phyloP scores from a whole-genome alignment of 148 eudicot species.

The Rheum nobile region DNA sequence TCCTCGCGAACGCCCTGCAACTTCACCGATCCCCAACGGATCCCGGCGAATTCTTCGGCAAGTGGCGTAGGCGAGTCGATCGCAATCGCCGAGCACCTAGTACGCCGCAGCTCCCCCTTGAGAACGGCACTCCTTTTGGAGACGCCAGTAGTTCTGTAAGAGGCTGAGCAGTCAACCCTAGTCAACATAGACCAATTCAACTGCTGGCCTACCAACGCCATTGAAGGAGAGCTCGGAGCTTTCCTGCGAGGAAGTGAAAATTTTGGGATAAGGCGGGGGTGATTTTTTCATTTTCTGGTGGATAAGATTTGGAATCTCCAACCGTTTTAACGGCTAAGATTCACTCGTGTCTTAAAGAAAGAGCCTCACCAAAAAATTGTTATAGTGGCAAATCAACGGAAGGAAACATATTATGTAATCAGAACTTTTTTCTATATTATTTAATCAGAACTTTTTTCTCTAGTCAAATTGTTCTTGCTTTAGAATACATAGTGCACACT shows the following conservation, averaged over 20 bases:
- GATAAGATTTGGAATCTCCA: conserved; percentile 22
- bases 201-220: conserved; percentile 66
- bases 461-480: too few species aligned
- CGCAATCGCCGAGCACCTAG: conserved; percentile 72
- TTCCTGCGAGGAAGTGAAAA: not conserved
- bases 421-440: too few species aligned
- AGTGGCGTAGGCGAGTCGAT: conserved; percentile 58
- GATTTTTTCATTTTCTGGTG: conserved; percentile 21
- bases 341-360: not conserved
- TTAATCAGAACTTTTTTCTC: too few species aligned
- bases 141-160: conserved; percentile 6
- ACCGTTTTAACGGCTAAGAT: conserved; percentile 39
- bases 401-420: too few species aligned
- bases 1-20: conserved; percentile 82
- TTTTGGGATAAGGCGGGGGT: conserved; percentile 13
- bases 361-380: too few species aligned
- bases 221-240: conserved; percentile 14
- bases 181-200: conserved; percentile 44
- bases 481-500: too few species aligned
- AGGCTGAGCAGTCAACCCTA: conserved; percentile 18
- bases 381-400: too few species aligned
- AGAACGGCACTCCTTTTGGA: conserved; percentile 24
- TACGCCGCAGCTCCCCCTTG: conserved; percentile 16
- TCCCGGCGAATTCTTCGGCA: conserved; percentile 36
- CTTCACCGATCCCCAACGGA: conserved; percentile 66